These are phyloP conservation scores for Carex parvula DNA, from an alignment of 176 grass and related monocot genomes.

Conservation along the genomic window DNA sequence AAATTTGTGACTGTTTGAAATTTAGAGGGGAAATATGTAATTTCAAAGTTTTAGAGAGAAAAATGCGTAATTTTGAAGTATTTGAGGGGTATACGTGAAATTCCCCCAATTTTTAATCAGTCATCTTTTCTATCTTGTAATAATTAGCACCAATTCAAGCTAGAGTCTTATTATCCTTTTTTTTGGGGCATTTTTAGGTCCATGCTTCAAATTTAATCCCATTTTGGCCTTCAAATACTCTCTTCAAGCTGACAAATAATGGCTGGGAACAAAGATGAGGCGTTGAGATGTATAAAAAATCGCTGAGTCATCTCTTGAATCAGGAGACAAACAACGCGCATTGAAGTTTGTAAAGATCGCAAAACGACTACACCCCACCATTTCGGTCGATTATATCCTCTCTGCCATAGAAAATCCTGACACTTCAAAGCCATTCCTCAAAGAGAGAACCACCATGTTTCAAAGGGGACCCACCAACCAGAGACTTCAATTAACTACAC, in stretches of 20 bases:
- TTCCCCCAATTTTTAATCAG: background rate
- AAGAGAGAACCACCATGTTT: background rate
- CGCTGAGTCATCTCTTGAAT: constrained; percentile 60
- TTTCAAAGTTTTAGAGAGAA: no score
- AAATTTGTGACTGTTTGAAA: no score
- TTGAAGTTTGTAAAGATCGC: constrained; percentile 68
- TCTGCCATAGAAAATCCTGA: constrained; percentile 37
- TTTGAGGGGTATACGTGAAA: no score
- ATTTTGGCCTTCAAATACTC: background rate
- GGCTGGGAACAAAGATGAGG: constrained; percentile 93
- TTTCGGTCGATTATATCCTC: constrained; percentile 46
- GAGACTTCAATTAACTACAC: constrained; percentile 35
- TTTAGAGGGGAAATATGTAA: no score
- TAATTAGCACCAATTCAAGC: background rate
- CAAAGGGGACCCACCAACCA: background rate
- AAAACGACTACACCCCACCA: constrained; percentile 53
- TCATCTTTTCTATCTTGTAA: background rate
- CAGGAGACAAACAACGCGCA: constrained; percentile 50
- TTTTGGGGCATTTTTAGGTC: background rate
- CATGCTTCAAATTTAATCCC: background rate
- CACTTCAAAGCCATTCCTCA: constrained; percentile 22
- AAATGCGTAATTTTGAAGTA: no score
- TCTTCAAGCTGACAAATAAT: constrained; percentile 23
- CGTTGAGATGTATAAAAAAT: constrained; percentile 59
- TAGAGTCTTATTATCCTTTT: background rate